phyloP scores from a whole-genome alignment of 805 yeast genomes.

The Ogataea glucozyma region DNA sequence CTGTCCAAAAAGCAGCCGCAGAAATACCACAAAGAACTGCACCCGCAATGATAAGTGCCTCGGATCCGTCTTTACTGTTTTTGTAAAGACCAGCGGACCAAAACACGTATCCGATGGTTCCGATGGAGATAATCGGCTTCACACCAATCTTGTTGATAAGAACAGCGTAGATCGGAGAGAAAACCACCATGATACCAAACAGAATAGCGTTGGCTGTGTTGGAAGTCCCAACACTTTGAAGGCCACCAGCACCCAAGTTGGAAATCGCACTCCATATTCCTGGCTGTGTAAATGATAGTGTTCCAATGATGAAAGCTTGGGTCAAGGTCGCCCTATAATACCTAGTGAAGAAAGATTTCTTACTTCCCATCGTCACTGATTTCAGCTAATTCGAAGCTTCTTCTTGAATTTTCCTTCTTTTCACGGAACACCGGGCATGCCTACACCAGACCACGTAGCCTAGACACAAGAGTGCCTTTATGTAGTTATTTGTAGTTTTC shows the following conservation, averaged over 20 bases:
- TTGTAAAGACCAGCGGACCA: conserved; percentile 32
- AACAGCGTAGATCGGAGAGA: conserved; percentile 26
- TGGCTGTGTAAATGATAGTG: conserved; percentile 16
- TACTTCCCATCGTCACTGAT: background rate
- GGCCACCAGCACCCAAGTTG: conserved; percentile 17
- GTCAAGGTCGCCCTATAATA: conserved; percentile 8
- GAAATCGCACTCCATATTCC: conserved; percentile 16
- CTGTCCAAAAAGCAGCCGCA: conserved; percentile 31
- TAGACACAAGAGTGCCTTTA: no score
- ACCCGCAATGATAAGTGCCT: conserved; percentile 28
- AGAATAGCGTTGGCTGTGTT: conserved; percentile 13
- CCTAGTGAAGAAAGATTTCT: background rate
- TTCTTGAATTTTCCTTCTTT: no score
- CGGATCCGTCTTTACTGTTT: conserved; percentile 30
- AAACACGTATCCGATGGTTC: conserved; percentile 29
- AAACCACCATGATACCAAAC: conserved; percentile 26
- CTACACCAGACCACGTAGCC: no score
- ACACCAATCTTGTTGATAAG: conserved; percentile 27
- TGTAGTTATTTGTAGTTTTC: no score
- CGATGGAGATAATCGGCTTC: conserved; percentile 20
- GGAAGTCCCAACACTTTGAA: conserved; percentile 10
- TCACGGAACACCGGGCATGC: no score
- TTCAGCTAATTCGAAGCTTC: no score
- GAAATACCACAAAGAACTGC: conserved; percentile 28
- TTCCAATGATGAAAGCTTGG: conserved; percentile 16